Base-by-base conservation (phyloP, 805 yeast genomes). In the Torulaspora franciscae region DNA sequence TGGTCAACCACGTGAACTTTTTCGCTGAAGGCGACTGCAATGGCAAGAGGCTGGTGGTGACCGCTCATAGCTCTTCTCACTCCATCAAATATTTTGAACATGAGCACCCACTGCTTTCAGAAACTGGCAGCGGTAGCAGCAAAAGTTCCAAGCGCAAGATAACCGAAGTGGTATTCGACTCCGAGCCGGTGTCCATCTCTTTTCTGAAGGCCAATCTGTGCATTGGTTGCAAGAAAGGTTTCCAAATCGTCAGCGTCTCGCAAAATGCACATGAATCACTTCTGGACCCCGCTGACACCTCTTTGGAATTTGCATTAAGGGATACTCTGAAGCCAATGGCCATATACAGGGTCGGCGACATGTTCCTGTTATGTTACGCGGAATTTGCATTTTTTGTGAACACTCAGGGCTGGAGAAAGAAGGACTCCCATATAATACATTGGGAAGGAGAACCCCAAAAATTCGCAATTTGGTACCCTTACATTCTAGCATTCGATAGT, bases 381-480 rank as follows among this genome's bases (percentile, higher is more conserved):
- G 96, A 89, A 61, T 89, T 91, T 62, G 91, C 97, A 37, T 93
- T 93, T 65, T 89, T 86, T 66, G 95, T 93, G 55, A 90, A 93
- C 59, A 77, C 85, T 47, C 90, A 90, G 64, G 99, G 99, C 19
- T 93, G 99, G 99, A 77, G 97, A 55, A 83, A 95, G 14, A 80
- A 90, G 51, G 87, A 93, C 35, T 91, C 87, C 41, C 90, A 96
- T 90, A 84, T 90, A 52, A 83, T 93, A 42, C 81, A 85, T 61
- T 93, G 99, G 99, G 98, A 93, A 68, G 97, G 98, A 29, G 77
- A 81, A 41, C 98, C 99, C 5, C 93, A 85, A 59, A 80, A 83
- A 49, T 88, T 93, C 64, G 95, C 97, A 13, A 73, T 93, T 37
- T 88, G 95, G 77, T 91, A 90, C 68, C 99, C 99, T 3, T 91